Evolutionary conservation across 2,329 filamentous ascomycete species (phyloP).

Genomic region (Aspergillus uvarum): DNA sequence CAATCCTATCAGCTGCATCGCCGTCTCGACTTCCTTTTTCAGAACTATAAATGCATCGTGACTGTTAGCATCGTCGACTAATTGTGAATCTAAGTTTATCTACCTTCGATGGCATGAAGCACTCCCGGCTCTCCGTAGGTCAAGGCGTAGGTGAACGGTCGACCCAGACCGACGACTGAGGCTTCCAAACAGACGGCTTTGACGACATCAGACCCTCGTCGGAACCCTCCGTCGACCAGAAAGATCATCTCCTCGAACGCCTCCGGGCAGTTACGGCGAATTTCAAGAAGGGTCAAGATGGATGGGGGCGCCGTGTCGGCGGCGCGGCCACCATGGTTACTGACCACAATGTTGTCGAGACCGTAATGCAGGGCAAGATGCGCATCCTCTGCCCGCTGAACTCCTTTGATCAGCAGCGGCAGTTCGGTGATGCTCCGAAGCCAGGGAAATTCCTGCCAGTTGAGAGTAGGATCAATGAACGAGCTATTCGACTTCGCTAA

Average conservation of each 20-base stretch:
- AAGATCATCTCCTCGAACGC: slow-evolving; percentile 53
- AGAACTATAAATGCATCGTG: slow-evolving; percentile 2
- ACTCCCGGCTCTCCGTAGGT: slow-evolving; percentile 56
- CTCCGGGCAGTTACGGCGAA: slow-evolving; percentile 52
- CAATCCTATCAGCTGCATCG: slow-evolving; percentile 11
- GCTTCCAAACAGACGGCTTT: slow-evolving; percentile 56
- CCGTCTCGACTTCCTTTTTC: slow-evolving; percentile 11
- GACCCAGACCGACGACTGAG: slow-evolving; percentile 54
- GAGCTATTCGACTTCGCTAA: slow-evolving; percentile 54
- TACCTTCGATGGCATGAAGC: slow-evolving; percentile 56
- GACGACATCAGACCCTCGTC: slow-evolving; percentile 55
- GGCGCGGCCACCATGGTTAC: slow-evolving; percentile 60
- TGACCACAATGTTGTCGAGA: slow-evolving; percentile 56
- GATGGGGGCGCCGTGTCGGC: slow-evolving; percentile 53
- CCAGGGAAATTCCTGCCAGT: slow-evolving; percentile 57
- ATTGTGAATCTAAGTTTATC: slow-evolving; percentile 25
- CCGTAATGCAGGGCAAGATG: slow-evolving; percentile 50
- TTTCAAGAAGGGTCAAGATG: slow-evolving; percentile 54
- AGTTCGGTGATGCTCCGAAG: slow-evolving; percentile 49
- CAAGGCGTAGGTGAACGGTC: slow-evolving; percentile 53
- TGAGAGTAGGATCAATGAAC: slow-evolving; percentile 54
- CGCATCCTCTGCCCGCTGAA: slow-evolving; percentile 59
- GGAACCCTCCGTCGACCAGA: slow-evolving; percentile 56
- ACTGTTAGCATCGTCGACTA: background rate
- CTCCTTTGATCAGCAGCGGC: slow-evolving; percentile 57